phyloP scores from a whole-genome alignment of 371 early-diverging fungal genomes.

The Amoeboaphelidium protococcarum region DNA sequence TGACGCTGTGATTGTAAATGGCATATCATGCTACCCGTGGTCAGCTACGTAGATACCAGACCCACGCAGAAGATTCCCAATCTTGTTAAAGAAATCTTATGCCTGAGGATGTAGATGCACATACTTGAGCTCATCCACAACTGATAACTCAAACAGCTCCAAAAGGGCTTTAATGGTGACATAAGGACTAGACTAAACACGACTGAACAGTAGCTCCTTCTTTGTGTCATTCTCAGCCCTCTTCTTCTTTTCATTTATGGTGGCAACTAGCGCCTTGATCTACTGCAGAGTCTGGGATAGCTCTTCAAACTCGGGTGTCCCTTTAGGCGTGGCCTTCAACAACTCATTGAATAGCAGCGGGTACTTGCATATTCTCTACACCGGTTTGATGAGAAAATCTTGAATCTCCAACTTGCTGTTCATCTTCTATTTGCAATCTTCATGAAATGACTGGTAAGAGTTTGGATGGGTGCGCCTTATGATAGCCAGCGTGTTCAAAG shows the following conservation, averaged over 20 bases:
- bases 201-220: neutral
- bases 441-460: neutral
- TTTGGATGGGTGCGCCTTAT: neutral
- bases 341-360: slow-evolving; percentile 42
- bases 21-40: neutral
- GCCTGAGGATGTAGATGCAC: neutral
- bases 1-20: too few relatives aligned
- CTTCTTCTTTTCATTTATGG: neutral
- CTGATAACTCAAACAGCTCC: neutral
- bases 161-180: neutral
- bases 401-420: neutral
- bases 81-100: neutral
- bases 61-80: neutral
- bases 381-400: slow-evolving; percentile 66
- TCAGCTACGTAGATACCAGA: neutral
- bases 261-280: neutral
- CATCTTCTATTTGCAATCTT: neutral
- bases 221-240: neutral
- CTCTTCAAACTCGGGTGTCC: neutral
- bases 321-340: neutral
- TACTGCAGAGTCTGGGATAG: neutral
- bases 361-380: slow-evolving; percentile 91
- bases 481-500: neutral
- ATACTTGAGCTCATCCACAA: neutral
- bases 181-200: neutral